A percentile compares a stretch with the other conserved stretches of the same genome.
Conservation (phyloP, 805 yeast species). For the Metschnikowia gelsemii region DNA sequence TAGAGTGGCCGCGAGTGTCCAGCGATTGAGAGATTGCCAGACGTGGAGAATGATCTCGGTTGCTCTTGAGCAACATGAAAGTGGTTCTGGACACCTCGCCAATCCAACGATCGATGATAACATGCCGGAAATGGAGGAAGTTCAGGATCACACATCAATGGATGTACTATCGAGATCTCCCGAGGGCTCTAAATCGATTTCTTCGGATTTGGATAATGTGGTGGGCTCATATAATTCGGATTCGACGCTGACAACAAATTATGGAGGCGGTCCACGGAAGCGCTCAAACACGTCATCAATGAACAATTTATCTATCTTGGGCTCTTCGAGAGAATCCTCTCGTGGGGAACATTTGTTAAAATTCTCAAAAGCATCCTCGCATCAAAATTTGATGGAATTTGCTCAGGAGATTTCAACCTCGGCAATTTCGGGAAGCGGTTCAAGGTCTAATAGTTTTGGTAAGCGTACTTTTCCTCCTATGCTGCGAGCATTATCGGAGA, state of each 20-base stretch:
- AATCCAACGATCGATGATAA: not conserved
- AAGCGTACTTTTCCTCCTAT: not conserved
- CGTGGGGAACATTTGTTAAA: slow-evolving; percentile 1
- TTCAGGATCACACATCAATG: not conserved
- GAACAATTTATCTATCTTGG: slow-evolving; percentile 12
- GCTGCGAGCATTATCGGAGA: not conserved
- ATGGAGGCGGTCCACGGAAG: slow-evolving; percentile 26
- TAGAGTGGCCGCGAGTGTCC: slow-evolving; percentile 51
- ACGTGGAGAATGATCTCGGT: slow-evolving; percentile 61
- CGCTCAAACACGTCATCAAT: slow-evolving; percentile 14
- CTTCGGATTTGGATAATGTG: slow-evolving; percentile 39
- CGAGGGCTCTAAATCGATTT: slow-evolving; percentile 20
- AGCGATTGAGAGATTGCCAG: slow-evolving; percentile 54
- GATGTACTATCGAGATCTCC: slow-evolving; percentile 7
- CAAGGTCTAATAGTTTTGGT: slow-evolving; percentile 2
- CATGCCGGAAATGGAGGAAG: not conserved
- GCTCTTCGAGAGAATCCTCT: slow-evolving; percentile 17
- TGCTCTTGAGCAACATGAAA: slow-evolving; percentile 38
- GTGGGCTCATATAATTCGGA: slow-evolving; percentile 44
- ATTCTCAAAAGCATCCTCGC: not conserved
- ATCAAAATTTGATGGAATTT: slow-evolving; percentile 4
- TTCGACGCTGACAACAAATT: slow-evolving; percentile 42
- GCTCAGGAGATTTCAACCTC: not conserved
- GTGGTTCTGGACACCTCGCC: slow-evolving; percentile 22
- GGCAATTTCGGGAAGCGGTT: not conserved